Base-by-base conservation (phyloP, 2,329 filamentous ascomycete species). In the Magnaporthiopsis incrustans region DNA sequence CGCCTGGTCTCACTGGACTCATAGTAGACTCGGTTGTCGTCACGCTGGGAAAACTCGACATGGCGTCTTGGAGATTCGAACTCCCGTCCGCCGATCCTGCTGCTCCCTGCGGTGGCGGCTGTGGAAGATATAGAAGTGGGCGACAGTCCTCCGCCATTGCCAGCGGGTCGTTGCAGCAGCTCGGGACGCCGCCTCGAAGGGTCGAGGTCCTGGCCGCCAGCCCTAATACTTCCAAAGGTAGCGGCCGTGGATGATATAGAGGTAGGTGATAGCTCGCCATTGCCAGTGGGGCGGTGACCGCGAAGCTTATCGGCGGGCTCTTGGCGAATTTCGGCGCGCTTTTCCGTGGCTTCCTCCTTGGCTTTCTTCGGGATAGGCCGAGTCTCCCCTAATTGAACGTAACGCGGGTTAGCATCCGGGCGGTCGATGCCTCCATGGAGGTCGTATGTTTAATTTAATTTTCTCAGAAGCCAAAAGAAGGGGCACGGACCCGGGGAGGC, bases 251-350 rank as follows among this genome's bases (percentile, higher is more conserved):
- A 53, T 11, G 44, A 53, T 25, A 53, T 53, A 7, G 44, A 53
- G 7, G 18, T 53, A 25, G 44, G 44, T 10, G 44, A 53, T 25
- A n/a, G 44, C 44, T 25, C 44, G 44, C 44, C 44, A 53, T 53
- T 53, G 44, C 44, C 44, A 11, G 44, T 11, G 14, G 50, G 50
- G 44, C 62, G 32, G 12, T 35, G 27, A 15, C 56, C 59, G 0
- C 32, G 14, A 44, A 62, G n/a, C 59, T 57, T 10, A 2, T 59
- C 64, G 11, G 64, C 15, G n/a, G n/a, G n/a, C 27, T 56, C 38
- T 25, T 64, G 63, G 12, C 66, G 64, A 25, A 64, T 63, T n/a
- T 68, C 67, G 57, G 61, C 35, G 59, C 65, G 62, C 57, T 59
- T 60, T 7, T 64, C 65, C 56, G 62, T 62, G 14, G 59, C 50